These are phyloP conservation scores for Guadua angustifolia DNA, from an alignment of 176 grass and related monocot species.

Conservation along the genomic window DNA sequence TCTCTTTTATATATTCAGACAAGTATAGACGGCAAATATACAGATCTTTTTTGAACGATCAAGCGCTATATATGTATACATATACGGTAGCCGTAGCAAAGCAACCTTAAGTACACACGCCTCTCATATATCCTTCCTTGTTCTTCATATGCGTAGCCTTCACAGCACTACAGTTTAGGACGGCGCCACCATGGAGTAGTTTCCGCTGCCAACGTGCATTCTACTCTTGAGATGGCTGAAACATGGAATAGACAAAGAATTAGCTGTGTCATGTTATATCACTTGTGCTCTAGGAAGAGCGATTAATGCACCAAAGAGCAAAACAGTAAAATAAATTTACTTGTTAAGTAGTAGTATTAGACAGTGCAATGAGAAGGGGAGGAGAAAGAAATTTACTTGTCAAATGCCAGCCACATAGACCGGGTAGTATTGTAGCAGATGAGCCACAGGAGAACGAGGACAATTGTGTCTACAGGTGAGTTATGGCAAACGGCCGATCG, in stretches of 20 bases:
- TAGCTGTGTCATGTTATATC: not conserved
- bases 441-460: constrained; percentile 25
- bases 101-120: not conserved
- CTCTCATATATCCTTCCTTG: not conserved
- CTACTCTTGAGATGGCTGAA: constrained; percentile 22
- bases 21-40: not conserved
- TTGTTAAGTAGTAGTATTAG: not conserved
- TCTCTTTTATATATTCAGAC: not conserved
- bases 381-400: not conserved
- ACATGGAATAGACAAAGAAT: not conserved
- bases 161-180: not conserved
- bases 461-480: constrained; percentile 9
- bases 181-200: not conserved
- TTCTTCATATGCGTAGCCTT: not conserved
- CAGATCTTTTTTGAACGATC: not conserved
- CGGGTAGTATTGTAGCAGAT: constrained; percentile 10
- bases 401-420: constrained; percentile 24
- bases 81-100: not conserved
- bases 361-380: not conserved
- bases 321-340: not conserved
- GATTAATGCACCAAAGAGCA: not conserved
- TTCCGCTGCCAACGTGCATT: constrained; percentile 4
- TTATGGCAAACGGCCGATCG: not conserved
- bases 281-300: not conserved
- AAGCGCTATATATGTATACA: not conserved